phyloP scores from a whole-genome alignment of 192 early-diverging fungal genomes.

The Powellomyces hirtus region DNA sequence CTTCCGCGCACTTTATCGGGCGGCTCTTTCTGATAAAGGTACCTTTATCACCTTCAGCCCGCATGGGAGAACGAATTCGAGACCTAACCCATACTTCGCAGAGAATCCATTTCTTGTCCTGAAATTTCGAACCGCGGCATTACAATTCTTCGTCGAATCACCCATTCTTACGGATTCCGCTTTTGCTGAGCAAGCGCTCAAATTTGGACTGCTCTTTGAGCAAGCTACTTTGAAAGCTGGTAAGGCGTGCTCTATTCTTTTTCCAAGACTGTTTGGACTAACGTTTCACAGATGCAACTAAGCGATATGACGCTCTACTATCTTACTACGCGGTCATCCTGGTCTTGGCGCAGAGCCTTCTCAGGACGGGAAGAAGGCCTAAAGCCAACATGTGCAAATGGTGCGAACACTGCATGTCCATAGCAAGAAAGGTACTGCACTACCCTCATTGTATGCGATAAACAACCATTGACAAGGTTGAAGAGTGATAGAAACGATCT shows the following conservation, averaged over 20 bases:
- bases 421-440: constrained; percentile 29
- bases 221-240: background rate
- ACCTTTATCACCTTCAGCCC: background rate
- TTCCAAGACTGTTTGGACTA: too few species aligned
- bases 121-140: constrained; percentile 7
- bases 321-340: constrained; percentile 7
- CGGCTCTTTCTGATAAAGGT: constrained; percentile 1
- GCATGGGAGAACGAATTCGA: background rate
- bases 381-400: background rate
- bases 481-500: too few species aligned
- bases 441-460: too few species aligned
- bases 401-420: constrained; percentile 18
- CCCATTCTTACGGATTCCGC: background rate
- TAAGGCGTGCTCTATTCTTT: background rate
- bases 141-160: constrained; percentile 13
- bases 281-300: background rate
- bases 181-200: constrained; percentile 14
- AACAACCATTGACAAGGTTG: too few species aligned
- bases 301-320: constrained; percentile 4
- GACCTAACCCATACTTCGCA: background rate
- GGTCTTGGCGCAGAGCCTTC: background rate
- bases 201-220: constrained; percentile 25
- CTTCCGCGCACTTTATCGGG: constrained; percentile 13
- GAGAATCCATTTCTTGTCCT: background rate
- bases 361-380: background rate